A percentile compares a stretch with the other conserved stretches of the same genome.
These are phyloP conservation scores for Cenchrus purpureus DNA, from an alignment of 176 grass and related monocot species.

Conservation along the genomic window DNA sequence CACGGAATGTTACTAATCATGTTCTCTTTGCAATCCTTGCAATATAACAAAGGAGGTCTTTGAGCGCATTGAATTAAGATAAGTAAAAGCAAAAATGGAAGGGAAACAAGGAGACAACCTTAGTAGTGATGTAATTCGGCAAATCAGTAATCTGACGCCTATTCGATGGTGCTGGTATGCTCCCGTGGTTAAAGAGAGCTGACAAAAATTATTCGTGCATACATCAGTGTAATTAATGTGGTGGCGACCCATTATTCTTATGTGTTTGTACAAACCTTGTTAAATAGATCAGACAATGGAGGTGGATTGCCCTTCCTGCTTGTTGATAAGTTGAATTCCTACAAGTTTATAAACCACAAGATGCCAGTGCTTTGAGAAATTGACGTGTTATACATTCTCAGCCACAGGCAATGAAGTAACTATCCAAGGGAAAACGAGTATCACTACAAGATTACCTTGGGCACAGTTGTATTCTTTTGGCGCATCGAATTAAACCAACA, in stretches of 20 bases:
- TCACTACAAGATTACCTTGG: slow-evolving; percentile 52
- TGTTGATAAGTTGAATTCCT: slow-evolving; percentile 78
- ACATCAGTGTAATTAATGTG: neutral
- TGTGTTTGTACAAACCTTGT: slow-evolving; percentile 52
- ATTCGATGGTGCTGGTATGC: slow-evolving; percentile 6
- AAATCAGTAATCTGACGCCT: slow-evolving; percentile 33
- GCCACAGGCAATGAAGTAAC: neutral
- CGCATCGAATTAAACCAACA: slow-evolving; percentile 39
- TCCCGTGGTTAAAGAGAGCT: slow-evolving; percentile 67
- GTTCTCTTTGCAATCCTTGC: slow-evolving; percentile 96
- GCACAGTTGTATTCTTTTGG: slow-evolving; percentile 67
- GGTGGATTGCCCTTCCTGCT: slow-evolving; percentile 50
- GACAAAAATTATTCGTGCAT: slow-evolving; percentile 3
- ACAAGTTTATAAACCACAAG: slow-evolving; percentile 40
- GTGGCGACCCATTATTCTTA: neutral
- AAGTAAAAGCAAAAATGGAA: neutral
- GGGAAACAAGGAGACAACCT: slow-evolving; percentile 53
- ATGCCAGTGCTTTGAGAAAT: slow-evolving; percentile 12
- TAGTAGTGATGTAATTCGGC: slow-evolving; percentile 48
- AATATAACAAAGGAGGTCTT: slow-evolving; percentile 43
- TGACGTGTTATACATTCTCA: neutral
- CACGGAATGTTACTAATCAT: slow-evolving; percentile 33
- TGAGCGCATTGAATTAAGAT: slow-evolving; percentile 33
- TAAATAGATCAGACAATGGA: slow-evolving; percentile 82
- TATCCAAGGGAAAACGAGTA: neutral